Percentiles rank a stretch among this genome's conserved stretches.
Evolutionary conservation across 2,329 filamentous ascomycete genomes (phyloP).

Genomic region (Orbilia javanica): DNA sequence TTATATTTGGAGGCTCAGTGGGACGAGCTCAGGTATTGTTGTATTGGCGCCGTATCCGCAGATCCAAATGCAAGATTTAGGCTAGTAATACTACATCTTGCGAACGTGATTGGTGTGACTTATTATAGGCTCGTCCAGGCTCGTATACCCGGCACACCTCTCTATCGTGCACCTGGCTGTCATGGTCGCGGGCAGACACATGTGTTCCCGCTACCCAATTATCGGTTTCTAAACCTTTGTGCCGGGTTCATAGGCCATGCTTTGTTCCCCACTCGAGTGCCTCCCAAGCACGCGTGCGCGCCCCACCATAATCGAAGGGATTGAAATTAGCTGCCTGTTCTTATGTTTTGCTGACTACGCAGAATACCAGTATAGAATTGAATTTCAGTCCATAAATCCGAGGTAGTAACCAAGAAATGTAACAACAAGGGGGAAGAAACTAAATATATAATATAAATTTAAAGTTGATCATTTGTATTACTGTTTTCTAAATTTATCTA

Average conservation of each 20-base stretch:
- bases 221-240: constrained; percentile 11
- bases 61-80: constrained; percentile 55
- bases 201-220: constrained; percentile 24
- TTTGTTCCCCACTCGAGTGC: constrained; percentile 6
- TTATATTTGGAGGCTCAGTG: constrained; percentile 24
- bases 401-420: not conserved
- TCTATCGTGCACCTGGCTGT: not conserved
- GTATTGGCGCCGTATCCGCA: constrained; percentile 32
- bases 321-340: not conserved
- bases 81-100: constrained; percentile 34
- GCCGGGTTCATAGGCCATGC: constrained; percentile 28
- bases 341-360: constrained; percentile 3
- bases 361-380: not conserved
- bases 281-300: not conserved
- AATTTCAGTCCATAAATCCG: not conserved
- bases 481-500: constrained; percentile 9
- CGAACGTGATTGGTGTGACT: constrained; percentile 34
- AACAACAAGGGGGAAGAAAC: not conserved
- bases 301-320: not conserved
- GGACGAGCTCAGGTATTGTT: constrained; percentile 3
- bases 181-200: constrained; percentile 20
- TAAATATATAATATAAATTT: not conserved
- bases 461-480: not conserved
- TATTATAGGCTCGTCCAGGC: constrained; percentile 31
- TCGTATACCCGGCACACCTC: constrained; percentile 55